phyloP scores from a whole-genome alignment of 208 protist species.

The Perkinsela sp. region DNA sequence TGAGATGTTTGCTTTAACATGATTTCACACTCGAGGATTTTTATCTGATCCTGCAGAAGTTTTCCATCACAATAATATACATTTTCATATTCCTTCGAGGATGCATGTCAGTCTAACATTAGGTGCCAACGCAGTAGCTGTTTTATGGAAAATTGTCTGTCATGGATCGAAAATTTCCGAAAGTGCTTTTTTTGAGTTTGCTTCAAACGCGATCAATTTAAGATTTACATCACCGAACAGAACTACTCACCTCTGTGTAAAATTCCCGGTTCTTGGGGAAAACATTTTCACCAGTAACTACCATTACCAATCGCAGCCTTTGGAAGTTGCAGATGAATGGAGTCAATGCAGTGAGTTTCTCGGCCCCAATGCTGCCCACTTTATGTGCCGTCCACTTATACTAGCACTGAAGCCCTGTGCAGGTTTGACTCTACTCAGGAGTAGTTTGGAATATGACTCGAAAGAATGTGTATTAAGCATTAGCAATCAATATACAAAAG shows the following conservation, averaged over 20 bases:
- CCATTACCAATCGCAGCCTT: neutral
- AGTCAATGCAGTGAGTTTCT: neutral
- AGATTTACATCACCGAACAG: neutral
- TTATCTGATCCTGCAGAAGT: too few relatives aligned
- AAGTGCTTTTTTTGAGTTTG: neutral
- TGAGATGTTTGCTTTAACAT: too few relatives aligned
- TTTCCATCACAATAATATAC: too few relatives aligned
- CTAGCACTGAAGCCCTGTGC: neutral
- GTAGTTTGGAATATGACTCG: neutral
- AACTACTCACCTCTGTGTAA: neutral
- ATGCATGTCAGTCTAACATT: too few relatives aligned
- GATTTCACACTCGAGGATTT: too few relatives aligned
- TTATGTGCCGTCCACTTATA: neutral
- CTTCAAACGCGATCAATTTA: neutral
- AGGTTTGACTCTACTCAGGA: neutral
- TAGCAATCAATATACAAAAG: neutral
- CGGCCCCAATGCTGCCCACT: neutral
- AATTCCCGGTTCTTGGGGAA: neutral
- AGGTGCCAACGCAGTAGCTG: neutral
- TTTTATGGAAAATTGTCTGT: neutral
- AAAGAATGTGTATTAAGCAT: neutral
- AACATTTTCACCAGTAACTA: neutral
- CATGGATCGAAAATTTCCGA: neutral
- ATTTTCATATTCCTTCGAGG: too few relatives aligned
- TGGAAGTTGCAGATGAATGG: neutral